Evolutionary conservation across 345 rosid genomes (phyloP).

Genomic region (Turnera subulata): DNA sequence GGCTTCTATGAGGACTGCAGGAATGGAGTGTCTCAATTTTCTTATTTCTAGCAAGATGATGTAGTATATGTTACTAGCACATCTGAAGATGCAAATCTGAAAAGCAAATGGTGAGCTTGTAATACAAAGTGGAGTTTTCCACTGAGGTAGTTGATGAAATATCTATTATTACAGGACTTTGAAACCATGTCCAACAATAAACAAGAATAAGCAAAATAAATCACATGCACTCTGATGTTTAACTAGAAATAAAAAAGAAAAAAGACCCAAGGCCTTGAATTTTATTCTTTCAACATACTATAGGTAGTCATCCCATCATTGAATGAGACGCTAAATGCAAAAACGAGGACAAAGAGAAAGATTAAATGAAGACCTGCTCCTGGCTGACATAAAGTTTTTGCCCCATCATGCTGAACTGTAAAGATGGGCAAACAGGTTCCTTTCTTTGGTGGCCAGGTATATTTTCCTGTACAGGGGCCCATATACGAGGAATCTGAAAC

Average conservation of each 20-base stretch:
- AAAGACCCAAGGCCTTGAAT: not conserved
- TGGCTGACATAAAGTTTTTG: constrained; percentile 64
- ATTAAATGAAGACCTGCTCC: constrained; percentile 51
- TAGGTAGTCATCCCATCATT: not conserved
- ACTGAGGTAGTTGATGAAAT: not conserved
- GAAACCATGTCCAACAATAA: too few relatives aligned
- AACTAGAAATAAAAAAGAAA: too few relatives aligned
- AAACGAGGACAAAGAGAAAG: not conserved
- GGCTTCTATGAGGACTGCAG: too few relatives aligned
- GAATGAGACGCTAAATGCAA: not conserved
- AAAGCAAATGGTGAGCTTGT: too few relatives aligned
- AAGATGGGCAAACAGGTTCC: constrained; percentile 75
- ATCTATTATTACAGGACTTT: too few relatives aligned
- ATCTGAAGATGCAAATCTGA: too few relatives aligned
- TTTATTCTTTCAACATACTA: not conserved
- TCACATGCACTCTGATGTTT: too few relatives aligned
- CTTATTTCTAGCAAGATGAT: too few relatives aligned
- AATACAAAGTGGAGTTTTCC: too few relatives aligned
- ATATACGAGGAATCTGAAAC: constrained; percentile 62
- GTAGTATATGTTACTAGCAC: too few relatives aligned
- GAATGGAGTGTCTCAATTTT: too few relatives aligned
- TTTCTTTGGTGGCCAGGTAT: constrained; percentile 64
- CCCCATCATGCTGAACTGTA: constrained; percentile 80
- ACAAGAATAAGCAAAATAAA: too few relatives aligned
- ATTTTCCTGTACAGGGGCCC: constrained; percentile 63